Evolutionary conservation across 2,329 filamentous ascomycete genomes (phyloP).

Genomic region (Penicillium rolfsii): DNA sequence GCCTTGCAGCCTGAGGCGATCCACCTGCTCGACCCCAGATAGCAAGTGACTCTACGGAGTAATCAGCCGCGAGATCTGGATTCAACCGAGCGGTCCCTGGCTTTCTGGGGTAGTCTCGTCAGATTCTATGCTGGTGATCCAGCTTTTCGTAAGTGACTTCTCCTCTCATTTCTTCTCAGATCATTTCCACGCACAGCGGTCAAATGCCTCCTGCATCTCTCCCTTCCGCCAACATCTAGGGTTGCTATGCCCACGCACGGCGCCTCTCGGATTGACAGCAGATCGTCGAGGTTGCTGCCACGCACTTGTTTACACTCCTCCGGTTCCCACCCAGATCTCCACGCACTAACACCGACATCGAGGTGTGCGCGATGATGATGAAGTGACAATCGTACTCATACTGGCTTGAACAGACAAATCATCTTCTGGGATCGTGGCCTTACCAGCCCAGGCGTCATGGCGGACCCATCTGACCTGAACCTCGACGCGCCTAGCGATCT

Average conservation of each 20-base stretch:
- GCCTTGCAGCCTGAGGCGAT: not conserved
- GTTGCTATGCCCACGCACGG: constrained; percentile 45
- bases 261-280: constrained; percentile 23
- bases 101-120: constrained; percentile 13
- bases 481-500: constrained; percentile 51
- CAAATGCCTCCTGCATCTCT: not conserved
- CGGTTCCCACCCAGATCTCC: constrained; percentile 15
- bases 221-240: constrained; percentile 15
- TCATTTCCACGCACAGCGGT: not conserved
- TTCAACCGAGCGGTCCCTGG: constrained; percentile 22
- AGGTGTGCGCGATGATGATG: constrained; percentile 21
- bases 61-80: constrained; percentile 23
- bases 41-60: constrained; percentile 8
- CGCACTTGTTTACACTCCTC: constrained; percentile 39
- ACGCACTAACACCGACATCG: constrained; percentile 10
- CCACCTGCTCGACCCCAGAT: constrained; percentile 1
- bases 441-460: constrained; percentile 38
- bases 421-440: constrained; percentile 21
- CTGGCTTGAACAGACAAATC: constrained; percentile 7
- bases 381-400: constrained; percentile 26
- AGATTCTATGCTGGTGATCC: not conserved
- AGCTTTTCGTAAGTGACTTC: not conserved
- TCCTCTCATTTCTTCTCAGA: not conserved
- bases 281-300: constrained; percentile 42
- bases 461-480: constrained; percentile 48